These are phyloP conservation scores for Euphorbia lathyris DNA, from an alignment of 345 rosid species.

Conservation along the genomic window DNA sequence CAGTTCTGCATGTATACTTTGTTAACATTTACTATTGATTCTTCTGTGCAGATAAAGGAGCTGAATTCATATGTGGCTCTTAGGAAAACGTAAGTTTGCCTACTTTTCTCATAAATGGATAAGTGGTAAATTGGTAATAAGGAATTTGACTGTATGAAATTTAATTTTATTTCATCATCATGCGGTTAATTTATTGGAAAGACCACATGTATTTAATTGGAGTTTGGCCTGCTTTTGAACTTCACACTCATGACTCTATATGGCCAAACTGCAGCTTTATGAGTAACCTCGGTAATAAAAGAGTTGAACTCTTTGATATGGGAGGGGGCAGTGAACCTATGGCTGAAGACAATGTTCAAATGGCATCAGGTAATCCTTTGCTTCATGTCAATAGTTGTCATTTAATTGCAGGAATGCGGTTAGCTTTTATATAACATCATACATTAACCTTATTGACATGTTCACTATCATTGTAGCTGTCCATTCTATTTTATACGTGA, in stretches of 20 bases:
- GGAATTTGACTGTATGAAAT: slow-evolving; percentile 4
- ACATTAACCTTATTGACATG: too few relatives aligned
- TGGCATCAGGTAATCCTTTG: slow-evolving; percentile 67
- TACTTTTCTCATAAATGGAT: slow-evolving; percentile 4
- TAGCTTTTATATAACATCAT: not conserved
- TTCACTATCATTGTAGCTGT: too few relatives aligned
- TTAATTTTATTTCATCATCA: not conserved
- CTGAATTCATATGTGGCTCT: slow-evolving; percentile 86
- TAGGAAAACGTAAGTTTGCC: slow-evolving; percentile 78
- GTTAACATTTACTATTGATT: not conserved
- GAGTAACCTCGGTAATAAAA: slow-evolving; percentile 89
- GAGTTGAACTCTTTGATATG: slow-evolving; percentile 83
- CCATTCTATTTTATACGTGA: too few relatives aligned
- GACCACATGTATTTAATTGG: not conserved
- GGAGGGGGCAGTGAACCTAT: slow-evolving; percentile 92
- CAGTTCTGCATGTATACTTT: not conserved
- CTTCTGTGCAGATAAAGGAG: slow-evolving; percentile 76
- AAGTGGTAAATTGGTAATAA: not conserved
- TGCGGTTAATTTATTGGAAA: not conserved
- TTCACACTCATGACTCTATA: slow-evolving; percentile 12
- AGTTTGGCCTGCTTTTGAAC: slow-evolving; percentile 7
- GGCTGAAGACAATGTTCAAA: slow-evolving; percentile 78
- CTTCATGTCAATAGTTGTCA: not conserved
- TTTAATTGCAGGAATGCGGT: not conserved
- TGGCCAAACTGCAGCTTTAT: slow-evolving; percentile 54